phyloP scores from a whole-genome alignment of 164 flowering plant genomes.

The Magnolia sinica region DNA sequence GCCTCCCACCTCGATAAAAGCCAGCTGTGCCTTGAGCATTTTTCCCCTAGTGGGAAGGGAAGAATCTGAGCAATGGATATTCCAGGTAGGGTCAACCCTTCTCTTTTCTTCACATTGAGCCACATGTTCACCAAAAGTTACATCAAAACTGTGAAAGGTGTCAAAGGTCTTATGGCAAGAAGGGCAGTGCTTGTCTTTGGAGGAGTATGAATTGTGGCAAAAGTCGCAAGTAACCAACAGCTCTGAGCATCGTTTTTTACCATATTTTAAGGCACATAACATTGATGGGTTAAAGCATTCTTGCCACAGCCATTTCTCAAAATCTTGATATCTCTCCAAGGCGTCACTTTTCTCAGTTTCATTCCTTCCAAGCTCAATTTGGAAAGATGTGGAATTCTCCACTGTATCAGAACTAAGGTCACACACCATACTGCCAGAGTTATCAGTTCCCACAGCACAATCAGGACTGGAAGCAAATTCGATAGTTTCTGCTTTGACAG shows the following conservation, averaged over 20 bases:
- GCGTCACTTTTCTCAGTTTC: constrained; percentile 44
- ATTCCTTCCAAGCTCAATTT: constrained; percentile 54
- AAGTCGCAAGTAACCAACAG: constrained; percentile 47
- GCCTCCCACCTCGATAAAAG: constrained; percentile 61
- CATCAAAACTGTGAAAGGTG: constrained; percentile 12
- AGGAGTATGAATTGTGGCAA: constrained; percentile 40
- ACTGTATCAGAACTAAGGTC: constrained; percentile 31
- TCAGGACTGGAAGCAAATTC: constrained; percentile 30
- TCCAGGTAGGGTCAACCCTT: constrained; percentile 19
- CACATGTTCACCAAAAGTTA: constrained; percentile 47
- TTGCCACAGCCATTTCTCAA: constrained; percentile 76
- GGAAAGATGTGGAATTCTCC: constrained; percentile 54
- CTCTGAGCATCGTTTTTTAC: constrained; percentile 49
- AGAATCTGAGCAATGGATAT: constrained; percentile 19
- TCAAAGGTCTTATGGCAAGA: constrained; percentile 47
- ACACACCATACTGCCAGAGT: constrained; percentile 44
- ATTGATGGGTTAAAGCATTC: constrained; percentile 52
- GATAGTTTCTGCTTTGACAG: constrained; percentile 28
- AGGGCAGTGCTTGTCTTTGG: constrained; percentile 55
- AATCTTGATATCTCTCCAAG: constrained; percentile 55
- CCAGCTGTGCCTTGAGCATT: constrained; percentile 55
- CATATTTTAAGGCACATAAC: constrained; percentile 60
- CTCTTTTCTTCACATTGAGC: constrained; percentile 36
- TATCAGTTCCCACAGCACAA: constrained; percentile 31
- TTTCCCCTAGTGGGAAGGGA: constrained; percentile 49